phyloP scores from a whole-genome alignment of 805 yeast species.

The Pichia nakasei region DNA sequence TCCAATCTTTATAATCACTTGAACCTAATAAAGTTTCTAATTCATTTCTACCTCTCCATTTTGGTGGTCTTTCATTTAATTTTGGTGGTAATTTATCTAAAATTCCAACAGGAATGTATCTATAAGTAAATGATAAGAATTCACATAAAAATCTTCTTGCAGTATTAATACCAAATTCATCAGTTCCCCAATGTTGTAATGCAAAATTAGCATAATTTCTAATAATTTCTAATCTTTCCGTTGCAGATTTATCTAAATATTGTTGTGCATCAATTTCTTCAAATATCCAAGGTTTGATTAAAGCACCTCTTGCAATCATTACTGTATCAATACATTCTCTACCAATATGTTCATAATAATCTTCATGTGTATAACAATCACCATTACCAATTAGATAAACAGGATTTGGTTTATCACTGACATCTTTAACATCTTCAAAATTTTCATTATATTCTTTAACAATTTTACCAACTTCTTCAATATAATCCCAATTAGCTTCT shows the following conservation, averaged over 20 bases:
- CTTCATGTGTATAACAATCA: slow-evolving; percentile 78
- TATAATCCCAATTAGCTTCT: slow-evolving; percentile 90
- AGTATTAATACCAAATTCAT: slow-evolving; percentile 83
- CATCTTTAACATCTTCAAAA: slow-evolving; percentile 52
- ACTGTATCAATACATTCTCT: slow-evolving; percentile 78
- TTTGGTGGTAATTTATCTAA: slow-evolving; percentile 82
- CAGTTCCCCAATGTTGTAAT: slow-evolving; percentile 95
- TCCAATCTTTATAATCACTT: slow-evolving; percentile 86
- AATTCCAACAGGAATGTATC: slow-evolving; percentile 92
- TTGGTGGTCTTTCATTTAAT: slow-evolving; percentile 87
- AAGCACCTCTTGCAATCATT: slow-evolving; percentile 97
- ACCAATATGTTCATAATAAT: slow-evolving; percentile 68
- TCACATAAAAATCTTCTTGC: slow-evolving; percentile 91
- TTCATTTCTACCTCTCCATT: slow-evolving; percentile 89
- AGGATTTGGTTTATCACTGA: slow-evolving; percentile 42
- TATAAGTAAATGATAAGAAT: slow-evolving; percentile 84
- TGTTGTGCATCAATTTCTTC: slow-evolving; percentile 90
- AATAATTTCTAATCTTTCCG: slow-evolving; percentile 76
- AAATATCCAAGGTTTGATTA: slow-evolving; percentile 97
- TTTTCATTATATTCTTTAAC: slow-evolving; percentile 52
- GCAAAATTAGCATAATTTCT: slow-evolving; percentile 68
- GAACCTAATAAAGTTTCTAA: slow-evolving; percentile 85
- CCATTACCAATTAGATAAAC: slow-evolving; percentile 93
- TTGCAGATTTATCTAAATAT: slow-evolving; percentile 81
- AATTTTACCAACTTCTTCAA: slow-evolving; percentile 60